Evolutionary conservation across 2,329 filamentous ascomycete genomes (phyloP).

Genomic region (Penicillium sp.): DNA sequence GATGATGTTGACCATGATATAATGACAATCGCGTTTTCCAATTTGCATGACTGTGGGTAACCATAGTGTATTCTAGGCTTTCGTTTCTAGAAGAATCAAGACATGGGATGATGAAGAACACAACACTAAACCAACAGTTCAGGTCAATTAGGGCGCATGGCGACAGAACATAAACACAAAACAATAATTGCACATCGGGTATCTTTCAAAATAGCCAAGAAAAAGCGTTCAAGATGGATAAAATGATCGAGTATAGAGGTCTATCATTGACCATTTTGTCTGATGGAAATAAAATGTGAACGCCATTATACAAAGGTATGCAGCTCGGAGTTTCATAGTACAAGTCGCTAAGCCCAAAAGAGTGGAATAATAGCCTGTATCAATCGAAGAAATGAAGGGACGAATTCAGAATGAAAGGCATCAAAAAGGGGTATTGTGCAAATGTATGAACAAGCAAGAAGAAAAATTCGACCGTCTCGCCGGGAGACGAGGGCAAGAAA

Average conservation of each 20-base stretch:
- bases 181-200: conserved; percentile 27
- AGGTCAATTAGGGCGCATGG: not conserved
- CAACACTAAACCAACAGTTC: not conserved
- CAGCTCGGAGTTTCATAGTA: not conserved
- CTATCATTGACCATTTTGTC: conserved; percentile 3
- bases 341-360: conserved; percentile 4
- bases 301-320: not conserved
- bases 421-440: conserved; percentile 23
- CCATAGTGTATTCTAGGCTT: not conserved
- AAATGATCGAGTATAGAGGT: conserved; percentile 7
- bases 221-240: conserved; percentile 1
- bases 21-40: not conserved
- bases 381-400: conserved; percentile 4
- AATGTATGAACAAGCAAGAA: conserved; percentile 13
- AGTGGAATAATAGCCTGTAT: conserved; percentile 7
- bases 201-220: conserved; percentile 26
- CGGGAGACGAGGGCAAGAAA: conserved; percentile 23
- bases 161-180: conserved; percentile 3
- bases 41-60: not conserved
- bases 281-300: not conserved
- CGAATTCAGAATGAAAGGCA: conserved; percentile 11
- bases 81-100: not conserved
- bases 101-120: not conserved
- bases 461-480: conserved; percentile 18
- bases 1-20: not conserved